Evolutionary conservation across 1,284 basidiomycete species (phyloP), one percentile per base, ranked within the genome.

Genomic region (Athelia psychrophila): DNA sequence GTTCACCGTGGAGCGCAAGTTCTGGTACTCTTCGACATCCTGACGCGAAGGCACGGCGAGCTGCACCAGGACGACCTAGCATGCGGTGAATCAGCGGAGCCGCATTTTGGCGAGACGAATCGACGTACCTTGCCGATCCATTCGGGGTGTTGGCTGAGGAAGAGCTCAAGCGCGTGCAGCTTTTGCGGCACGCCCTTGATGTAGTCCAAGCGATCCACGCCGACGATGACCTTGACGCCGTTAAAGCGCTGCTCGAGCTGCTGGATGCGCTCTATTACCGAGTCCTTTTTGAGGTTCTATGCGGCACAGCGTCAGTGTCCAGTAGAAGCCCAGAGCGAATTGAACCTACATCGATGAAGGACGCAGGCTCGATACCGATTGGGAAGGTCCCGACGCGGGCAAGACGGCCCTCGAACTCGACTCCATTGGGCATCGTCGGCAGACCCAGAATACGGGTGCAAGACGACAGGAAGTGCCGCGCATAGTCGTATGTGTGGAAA

Each of bases 161-260:
- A 99, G 38, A 96, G 84, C 68, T 99, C 97, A 52, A 99, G 80
- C 0, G 93, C 96, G 67, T 98, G 95, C 51, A 99, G 75, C 71
- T 99, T 99, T 69, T 99, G 96, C 2, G 96, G 96, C 24, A 99
- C 94, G 64, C 96, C 96, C 78, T 99, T 99, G 86, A 99, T 99
- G 73, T 99, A 99, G 69, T 99, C 97, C 49, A 99, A 79, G 44
- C 96, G 86, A 69, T 99, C 97, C 36, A 99, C 96, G 52, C 96
- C 97, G 54, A 99, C 94, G 66, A 99, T 98, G 65, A 99, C 88
- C 73, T 98, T 98, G 66, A 95, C 92, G 47, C 92, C 95, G 44
- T 88, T 84, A 70, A 98, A 99, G 44, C 95, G 84, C 49, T 91
- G 84, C 70, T 95, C 88, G 27, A 99, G 81, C 56, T 88, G 82